These are phyloP conservation scores for Golubevia sp. DNA, from an alignment of 1,284 basidiomycete species.

Conservation along the genomic window DNA sequence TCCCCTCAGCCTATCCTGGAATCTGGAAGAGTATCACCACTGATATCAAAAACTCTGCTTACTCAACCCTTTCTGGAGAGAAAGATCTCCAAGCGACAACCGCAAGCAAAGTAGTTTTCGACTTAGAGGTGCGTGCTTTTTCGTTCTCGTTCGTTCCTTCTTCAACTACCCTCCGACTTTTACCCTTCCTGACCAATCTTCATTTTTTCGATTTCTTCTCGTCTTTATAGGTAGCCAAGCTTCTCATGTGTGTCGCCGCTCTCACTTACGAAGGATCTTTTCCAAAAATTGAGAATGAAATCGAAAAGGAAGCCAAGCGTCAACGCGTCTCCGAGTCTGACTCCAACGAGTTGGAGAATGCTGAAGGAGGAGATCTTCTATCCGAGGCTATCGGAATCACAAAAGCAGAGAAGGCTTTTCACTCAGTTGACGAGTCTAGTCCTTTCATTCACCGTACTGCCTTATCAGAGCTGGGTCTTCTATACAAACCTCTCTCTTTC, in stretches of 20 bases:
- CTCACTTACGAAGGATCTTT: neutral
- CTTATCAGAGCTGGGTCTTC: slow-evolving; percentile 22
- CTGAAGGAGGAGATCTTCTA: too few relatives aligned
- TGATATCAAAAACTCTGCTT: slow-evolving; percentile 41
- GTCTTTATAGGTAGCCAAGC: neutral
- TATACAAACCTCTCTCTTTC: slow-evolving; percentile 13
- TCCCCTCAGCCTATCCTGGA: slow-evolving; percentile 48
- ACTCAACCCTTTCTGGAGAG: slow-evolving; percentile 31
- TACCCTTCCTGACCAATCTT: neutral
- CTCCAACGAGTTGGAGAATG: too few relatives aligned
- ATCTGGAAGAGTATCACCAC: slow-evolving; percentile 55
- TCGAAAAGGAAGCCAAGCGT: too few relatives aligned
- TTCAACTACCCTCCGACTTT: slow-evolving; percentile 5
- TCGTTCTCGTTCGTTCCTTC: neutral
- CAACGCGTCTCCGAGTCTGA: too few relatives aligned
- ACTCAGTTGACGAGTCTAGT: slow-evolving; percentile 28
- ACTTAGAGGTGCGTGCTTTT: slow-evolving; percentile 19
- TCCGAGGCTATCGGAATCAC: too few relatives aligned
- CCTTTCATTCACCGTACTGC: slow-evolving; percentile 36
- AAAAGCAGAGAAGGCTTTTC: neutral
- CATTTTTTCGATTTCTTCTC: too few relatives aligned
- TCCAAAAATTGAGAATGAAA: neutral
- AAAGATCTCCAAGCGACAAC: slow-evolving; percentile 7
- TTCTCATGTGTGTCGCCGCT: neutral
- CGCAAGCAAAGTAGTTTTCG: slow-evolving; percentile 32